These are phyloP conservation scores for Talaromyces rugulosus DNA, from an alignment of 2,329 filamentous ascomycete species.

Conservation along the genomic window DNA sequence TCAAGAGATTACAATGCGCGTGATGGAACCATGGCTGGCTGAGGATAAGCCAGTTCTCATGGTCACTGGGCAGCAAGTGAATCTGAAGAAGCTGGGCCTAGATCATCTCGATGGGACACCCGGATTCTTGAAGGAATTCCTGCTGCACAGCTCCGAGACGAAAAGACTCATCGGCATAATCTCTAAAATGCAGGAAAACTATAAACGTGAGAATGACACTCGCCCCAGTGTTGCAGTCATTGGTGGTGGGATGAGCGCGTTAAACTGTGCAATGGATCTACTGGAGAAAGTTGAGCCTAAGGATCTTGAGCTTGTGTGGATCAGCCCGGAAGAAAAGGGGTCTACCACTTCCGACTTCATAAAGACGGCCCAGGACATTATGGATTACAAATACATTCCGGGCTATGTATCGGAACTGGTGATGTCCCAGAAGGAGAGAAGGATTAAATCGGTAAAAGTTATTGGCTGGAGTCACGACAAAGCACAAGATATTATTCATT, in stretches of 20 bases:
- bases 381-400: not conserved
- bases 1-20: not conserved
- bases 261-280: not conserved
- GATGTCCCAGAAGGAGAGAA: not conserved
- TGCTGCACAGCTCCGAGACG: not conserved
- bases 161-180: not conserved
- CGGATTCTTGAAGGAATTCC: not conserved
- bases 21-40: not conserved
- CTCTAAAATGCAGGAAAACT: not conserved
- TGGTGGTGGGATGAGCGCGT: not conserved
- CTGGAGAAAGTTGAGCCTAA: not conserved
- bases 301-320: not conserved
- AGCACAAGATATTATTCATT: not conserved
- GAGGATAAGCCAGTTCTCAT: not conserved
- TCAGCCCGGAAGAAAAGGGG: not conserved
- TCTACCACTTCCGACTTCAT: accelerated
- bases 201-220: not conserved
- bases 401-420: not conserved
- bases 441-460: not conserved
- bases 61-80: not conserved
- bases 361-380: not conserved
- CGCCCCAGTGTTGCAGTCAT: not conserved
- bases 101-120: not conserved
- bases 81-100: not conserved
- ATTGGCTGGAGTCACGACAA: not conserved